Conservation (phyloP, 2,329 filamentous ascomycete genomes). For the Penicillium sp. region DNA sequence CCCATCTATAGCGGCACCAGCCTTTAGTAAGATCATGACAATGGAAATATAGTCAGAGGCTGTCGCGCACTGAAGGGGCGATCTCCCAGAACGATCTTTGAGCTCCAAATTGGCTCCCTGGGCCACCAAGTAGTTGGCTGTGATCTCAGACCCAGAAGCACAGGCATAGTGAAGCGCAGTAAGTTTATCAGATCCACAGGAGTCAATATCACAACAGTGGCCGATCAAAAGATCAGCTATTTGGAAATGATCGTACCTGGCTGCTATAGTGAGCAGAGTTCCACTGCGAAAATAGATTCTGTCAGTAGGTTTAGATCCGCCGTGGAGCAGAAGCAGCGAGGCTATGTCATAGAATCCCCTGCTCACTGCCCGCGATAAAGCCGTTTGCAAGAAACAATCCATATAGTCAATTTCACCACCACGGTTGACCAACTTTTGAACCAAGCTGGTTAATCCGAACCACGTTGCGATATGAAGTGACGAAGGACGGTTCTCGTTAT, state of each 20-base stretch:
- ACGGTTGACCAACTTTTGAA: not conserved
- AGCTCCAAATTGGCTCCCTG: not conserved
- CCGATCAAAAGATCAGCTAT: not conserved
- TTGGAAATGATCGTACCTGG: not conserved
- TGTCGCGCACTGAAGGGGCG: not conserved
- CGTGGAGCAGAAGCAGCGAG: not conserved
- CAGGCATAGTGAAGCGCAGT: not conserved
- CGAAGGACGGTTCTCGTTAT: not conserved
- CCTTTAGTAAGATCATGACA: not conserved
- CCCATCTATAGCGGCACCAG: not conserved
- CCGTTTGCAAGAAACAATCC: not conserved
- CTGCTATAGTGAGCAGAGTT: not conserved
- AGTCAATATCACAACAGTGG: not conserved
- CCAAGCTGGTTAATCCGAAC: not conserved
- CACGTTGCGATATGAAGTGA: not conserved
- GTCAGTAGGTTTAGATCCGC: not conserved
- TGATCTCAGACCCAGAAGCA: not conserved
- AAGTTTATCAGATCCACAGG: too few relatives aligned
- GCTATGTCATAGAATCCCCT: not conserved
- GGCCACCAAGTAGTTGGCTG: not conserved
- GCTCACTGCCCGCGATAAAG: not conserved
- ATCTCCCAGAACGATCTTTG: not conserved
- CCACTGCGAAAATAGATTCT: not conserved
- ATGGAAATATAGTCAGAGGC: not conserved
- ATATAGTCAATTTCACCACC: not conserved